Conservation (phyloP, 495 filamentous ascomycete species). For the Cladorrhinum samala region DNA sequence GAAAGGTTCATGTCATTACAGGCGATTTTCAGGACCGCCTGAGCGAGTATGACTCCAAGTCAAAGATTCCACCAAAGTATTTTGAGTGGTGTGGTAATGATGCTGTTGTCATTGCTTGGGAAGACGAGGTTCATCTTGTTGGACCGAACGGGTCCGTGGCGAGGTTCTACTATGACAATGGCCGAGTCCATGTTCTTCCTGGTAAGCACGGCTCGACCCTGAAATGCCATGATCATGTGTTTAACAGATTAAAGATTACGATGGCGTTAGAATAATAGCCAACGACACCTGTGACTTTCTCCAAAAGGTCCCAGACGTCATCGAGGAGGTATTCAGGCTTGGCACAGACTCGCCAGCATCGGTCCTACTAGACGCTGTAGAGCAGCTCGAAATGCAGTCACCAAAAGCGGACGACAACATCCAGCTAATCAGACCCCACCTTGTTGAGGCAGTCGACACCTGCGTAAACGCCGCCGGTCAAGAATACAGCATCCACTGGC, state of each 20-base stretch:
- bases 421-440: constrained; percentile 76
- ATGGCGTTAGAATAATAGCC: constrained; percentile 81
- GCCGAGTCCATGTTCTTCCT: constrained; percentile 78
- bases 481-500: constrained; percentile 85
- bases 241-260: constrained; percentile 58
- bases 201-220: constrained; percentile 50
- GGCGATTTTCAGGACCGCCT: constrained; percentile 88
- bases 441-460: constrained; percentile 86
- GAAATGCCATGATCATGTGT: constrained; percentile 50
- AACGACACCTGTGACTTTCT: constrained; percentile 93
- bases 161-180: constrained; percentile 78
- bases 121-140: constrained; percentile 95
- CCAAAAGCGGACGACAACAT: constrained; percentile 98
- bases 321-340: constrained; percentile 80
- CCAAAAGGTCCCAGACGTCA: constrained; percentile 85
- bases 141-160: constrained; percentile 74
- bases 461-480: constrained; percentile 88
- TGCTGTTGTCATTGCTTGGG: constrained; percentile 90
- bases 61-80: constrained; percentile 77
- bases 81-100: constrained; percentile 96
- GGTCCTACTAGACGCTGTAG: constrained; percentile 84
- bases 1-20: constrained; percentile 87
- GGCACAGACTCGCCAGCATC: constrained; percentile 78
- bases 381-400: constrained; percentile 86
- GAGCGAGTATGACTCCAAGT: constrained; percentile 85